Evolutionary conservation across 768 basidiomycete species (phyloP).

Genomic region (Holtermanniella nyarrowii): DNA sequence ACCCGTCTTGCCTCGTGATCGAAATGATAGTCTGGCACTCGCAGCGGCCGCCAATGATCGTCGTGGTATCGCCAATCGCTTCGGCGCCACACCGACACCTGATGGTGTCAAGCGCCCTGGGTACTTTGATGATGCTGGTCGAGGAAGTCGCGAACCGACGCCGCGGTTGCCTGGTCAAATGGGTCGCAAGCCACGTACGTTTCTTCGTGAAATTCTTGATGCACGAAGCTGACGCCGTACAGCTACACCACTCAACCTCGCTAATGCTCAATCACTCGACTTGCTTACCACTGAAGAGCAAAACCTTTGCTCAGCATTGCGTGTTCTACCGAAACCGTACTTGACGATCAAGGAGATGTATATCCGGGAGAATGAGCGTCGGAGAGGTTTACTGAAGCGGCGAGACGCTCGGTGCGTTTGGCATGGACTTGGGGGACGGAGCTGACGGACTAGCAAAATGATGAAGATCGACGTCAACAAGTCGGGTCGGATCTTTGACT

Average conservation of each 20-base stretch:
- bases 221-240: background rate
- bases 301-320: constrained; percentile 71
- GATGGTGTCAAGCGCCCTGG: background rate
- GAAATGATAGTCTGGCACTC: constrained; percentile 9
- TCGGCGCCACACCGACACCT: background rate
- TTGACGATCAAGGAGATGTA: constrained; percentile 91
- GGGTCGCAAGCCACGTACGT: constrained; percentile 19
- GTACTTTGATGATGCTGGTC: background rate
- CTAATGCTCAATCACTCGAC: constrained; percentile 79
- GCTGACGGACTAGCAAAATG: constrained; percentile 49
- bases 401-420: constrained; percentile 55
- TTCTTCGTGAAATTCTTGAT: background rate
- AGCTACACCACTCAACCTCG: constrained; percentile 64
- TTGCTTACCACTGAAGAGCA: constrained; percentile 83
- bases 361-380: constrained; percentile 80
- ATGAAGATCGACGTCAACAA: constrained; percentile 92
- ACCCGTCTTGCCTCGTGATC: constrained; percentile 15
- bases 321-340: constrained; percentile 90
- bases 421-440: background rate
- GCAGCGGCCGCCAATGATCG: constrained; percentile 12
- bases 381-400: constrained; percentile 75
- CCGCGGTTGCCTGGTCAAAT: constrained; percentile 6
- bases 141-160: constrained; percentile 15
- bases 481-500: constrained; percentile 85
- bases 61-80: constrained; percentile 3